These are phyloP conservation scores for Yamadazyma trypodendri DNA, from an alignment of 1,139 yeast genomes.

Conservation along the genomic window DNA sequence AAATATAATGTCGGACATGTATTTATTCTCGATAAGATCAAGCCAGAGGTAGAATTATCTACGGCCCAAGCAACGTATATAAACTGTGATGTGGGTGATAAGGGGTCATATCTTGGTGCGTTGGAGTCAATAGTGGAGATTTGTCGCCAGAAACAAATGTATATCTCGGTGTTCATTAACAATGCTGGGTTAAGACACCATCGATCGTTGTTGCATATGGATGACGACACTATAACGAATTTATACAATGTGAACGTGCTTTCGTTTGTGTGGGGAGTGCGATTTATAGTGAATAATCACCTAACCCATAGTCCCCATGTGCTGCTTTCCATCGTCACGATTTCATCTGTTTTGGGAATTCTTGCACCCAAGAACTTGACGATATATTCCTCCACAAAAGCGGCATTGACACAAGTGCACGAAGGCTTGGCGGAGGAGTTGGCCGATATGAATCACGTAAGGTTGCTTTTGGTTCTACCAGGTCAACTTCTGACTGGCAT, in stretches of 20 bases:
- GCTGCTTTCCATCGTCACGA: slow-evolving; percentile 54
- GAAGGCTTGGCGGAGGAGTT: slow-evolving; percentile 59
- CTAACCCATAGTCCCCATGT: not conserved
- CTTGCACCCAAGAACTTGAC: slow-evolving; percentile 70
- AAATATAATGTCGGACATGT: slow-evolving; percentile 34
- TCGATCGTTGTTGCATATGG: slow-evolving; percentile 38
- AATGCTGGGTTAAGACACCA: slow-evolving; percentile 73
- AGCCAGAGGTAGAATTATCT: slow-evolving; percentile 20
- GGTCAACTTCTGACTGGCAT: slow-evolving; percentile 66
- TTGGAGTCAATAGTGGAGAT: slow-evolving; percentile 23
- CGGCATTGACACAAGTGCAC: slow-evolving; percentile 57
- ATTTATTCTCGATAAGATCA: slow-evolving; percentile 46
- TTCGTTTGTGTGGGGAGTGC: slow-evolving; percentile 53
- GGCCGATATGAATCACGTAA: slow-evolving; percentile 20
- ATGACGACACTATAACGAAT: slow-evolving; percentile 27
- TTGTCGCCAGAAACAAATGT: slow-evolving; percentile 28
- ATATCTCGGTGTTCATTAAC: slow-evolving; percentile 58
- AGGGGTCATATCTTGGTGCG: slow-evolving; percentile 22
- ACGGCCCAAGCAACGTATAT: slow-evolving; percentile 22
- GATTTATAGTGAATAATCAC: slow-evolving; percentile 25
- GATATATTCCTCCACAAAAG: slow-evolving; percentile 64
- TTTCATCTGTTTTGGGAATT: slow-evolving; percentile 70
- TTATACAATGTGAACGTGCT: slow-evolving; percentile 57
- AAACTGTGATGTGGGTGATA: slow-evolving; percentile 51
- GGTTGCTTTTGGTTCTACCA: slow-evolving; percentile 55